phyloP scores from a whole-genome alignment of 2,329 filamentous ascomycete genomes.

The Colletotrichum orbiculare region DNA sequence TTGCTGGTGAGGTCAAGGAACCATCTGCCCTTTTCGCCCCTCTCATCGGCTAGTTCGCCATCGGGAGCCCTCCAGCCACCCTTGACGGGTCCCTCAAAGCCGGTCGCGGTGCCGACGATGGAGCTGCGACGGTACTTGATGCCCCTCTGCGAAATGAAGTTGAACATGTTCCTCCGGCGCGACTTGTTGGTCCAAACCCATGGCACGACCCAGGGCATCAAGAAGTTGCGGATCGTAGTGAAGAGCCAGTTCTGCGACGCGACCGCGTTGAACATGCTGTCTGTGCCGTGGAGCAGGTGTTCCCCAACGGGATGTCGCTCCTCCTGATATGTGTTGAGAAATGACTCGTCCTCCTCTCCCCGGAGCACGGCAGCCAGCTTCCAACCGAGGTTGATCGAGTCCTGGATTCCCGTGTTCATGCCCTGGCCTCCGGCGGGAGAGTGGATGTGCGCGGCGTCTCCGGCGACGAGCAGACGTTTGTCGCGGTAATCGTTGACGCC shows the following conservation, averaged over 20 bases:
- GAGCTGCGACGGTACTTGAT: constrained; percentile 54
- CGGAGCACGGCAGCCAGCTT: constrained; percentile 43
- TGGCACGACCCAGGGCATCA: constrained; percentile 52
- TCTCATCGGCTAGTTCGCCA: constrained; percentile 41
- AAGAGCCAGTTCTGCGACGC: constrained; percentile 49
- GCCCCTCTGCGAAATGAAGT: constrained; percentile 53
- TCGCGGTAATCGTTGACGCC: constrained; percentile 53
- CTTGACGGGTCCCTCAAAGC: constrained; percentile 48
- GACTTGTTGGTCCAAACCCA: constrained; percentile 42
- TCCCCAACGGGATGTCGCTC: constrained; percentile 60
- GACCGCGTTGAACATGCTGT: constrained; percentile 52
- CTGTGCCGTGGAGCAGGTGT: constrained; percentile 54
- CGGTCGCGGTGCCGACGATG: constrained; percentile 47
- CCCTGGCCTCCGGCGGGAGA: constrained; percentile 50
- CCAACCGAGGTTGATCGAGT: constrained; percentile 49
- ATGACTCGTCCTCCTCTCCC: constrained; percentile 41
- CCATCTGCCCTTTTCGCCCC: constrained; percentile 33
- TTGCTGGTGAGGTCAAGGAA: constrained; percentile 44
- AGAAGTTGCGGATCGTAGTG: constrained; percentile 50
- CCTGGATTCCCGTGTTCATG: constrained; percentile 51
- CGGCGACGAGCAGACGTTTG: constrained; percentile 41
- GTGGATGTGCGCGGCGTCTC: constrained; percentile 51
- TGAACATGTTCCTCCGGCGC: constrained; percentile 42
- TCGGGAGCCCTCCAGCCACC: constrained; percentile 61
- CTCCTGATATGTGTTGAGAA: constrained; percentile 59